Base-by-base conservation (phyloP, 2,329 filamentous ascomycete genomes). In the Exophiala lecanii-corni region DNA sequence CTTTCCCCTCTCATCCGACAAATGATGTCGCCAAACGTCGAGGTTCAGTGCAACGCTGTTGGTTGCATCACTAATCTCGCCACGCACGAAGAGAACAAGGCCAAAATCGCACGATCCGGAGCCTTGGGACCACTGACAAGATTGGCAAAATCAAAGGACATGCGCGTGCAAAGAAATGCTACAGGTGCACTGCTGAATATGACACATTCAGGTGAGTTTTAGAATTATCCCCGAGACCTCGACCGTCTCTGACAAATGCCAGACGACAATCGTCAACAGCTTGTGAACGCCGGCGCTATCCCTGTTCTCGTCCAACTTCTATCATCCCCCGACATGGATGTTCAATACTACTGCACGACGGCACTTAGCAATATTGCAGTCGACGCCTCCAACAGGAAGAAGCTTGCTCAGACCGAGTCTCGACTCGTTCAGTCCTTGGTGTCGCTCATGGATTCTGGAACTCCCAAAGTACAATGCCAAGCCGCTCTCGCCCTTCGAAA, bases 321-420 rank as follows among this genome's bases (percentile, higher is more conserved):
- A 34, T 89, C 87, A 6, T 97, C 92, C 18, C 73, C 84, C 45
- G 92, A 98, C 60, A 89, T 96, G 55, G 92, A 98, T 62, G 92
- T 98, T 21, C 92, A 98, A 69, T 98, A 98, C 69, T 98, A 98
- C 69, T 98, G 92, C 71, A 98, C 92, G 13, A 98, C 92, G 3
- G 92, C 92, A 9, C 78, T 98, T 45, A 97, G 91, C 75, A 98
- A 98, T 65, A 98, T 98, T 57, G 92, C 92, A 5, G 92, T 98
- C 41, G 92, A 98, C 62, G 77, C 84, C 34, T 84, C 81, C 59
- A 97, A 97, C 69, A 78, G 92, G 55, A 88, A 89, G 61, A 89
- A 91, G 63, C 77, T 98, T 41, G 88, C 91, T 20, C 84, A 94
- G 60, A 89, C 86, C 6, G 92, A 98, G 63, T 82, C 86, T 16